Evolutionary conservation across 2,329 filamentous ascomycete genomes (phyloP).

Genomic region (Epichloe brachyelytri): DNA sequence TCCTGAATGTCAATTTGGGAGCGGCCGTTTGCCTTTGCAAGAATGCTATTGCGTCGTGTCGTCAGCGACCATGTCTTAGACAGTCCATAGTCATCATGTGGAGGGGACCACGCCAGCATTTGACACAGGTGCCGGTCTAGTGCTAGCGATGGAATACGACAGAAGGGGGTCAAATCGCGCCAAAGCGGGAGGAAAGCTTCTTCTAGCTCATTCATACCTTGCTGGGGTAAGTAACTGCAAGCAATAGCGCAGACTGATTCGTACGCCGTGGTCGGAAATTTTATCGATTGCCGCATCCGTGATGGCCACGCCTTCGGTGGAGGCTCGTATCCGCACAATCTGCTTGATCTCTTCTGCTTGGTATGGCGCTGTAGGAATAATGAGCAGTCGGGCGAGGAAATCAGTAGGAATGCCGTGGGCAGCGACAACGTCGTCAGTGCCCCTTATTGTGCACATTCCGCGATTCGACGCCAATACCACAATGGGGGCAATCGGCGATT

Average conservation of each 20-base stretch:
- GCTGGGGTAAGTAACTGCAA: conserved; percentile 82
- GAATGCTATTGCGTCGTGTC: conserved; percentile 45
- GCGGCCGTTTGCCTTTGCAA: conserved; percentile 73
- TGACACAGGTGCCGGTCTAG: neutral
- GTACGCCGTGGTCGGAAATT: conserved; percentile 74
- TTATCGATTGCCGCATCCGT: conserved; percentile 75
- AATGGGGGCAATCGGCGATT: conserved; percentile 88
- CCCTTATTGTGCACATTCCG: conserved; percentile 84
- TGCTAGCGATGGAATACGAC: neutral
- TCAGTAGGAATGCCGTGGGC: conserved; percentile 92
- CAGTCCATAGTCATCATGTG: neutral
- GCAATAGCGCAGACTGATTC: conserved; percentile 84
- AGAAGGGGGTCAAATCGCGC: neutral
- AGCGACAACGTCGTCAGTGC: conserved; percentile 67
- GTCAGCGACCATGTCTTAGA: conserved; percentile 22
- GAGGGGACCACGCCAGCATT: neutral
- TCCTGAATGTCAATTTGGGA: conserved; percentile 65
- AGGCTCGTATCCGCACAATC: conserved; percentile 75
- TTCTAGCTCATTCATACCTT: conserved; percentile 34
- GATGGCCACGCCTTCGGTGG: conserved; percentile 68
- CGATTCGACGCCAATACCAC: conserved; percentile 96
- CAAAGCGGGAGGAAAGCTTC: neutral
- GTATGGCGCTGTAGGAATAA: conserved; percentile 90
- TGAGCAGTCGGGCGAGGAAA: conserved; percentile 84
- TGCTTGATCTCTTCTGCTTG: conserved; percentile 78